Percentiles rank a stretch among this genome's conserved stretches.
phyloP scores from a whole-genome alignment of 305 asterid genomes.

The Solanum hybrid region DNA sequence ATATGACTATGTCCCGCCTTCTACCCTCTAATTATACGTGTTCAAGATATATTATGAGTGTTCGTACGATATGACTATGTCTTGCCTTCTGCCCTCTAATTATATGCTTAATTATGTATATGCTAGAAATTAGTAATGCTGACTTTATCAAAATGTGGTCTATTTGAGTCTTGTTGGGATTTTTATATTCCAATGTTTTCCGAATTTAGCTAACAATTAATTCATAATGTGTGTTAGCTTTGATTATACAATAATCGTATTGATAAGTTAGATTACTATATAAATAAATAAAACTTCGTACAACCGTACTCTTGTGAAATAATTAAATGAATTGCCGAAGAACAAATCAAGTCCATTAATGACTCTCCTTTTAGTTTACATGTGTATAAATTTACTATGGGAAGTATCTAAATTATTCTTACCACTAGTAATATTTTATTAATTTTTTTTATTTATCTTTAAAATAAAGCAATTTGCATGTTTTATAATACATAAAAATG shows the following conservation, averaged over 20 bases:
- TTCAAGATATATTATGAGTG: background rate
- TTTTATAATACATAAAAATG: background rate
- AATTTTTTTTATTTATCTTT: background rate
- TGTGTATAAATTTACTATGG: background rate
- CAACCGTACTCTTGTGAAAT: background rate
- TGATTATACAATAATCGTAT: background rate
- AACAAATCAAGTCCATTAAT: background rate
- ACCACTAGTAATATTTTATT: background rate
- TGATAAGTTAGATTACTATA: background rate
- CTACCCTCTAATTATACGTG: background rate
- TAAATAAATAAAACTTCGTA: background rate
- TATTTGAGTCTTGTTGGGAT: background rate
- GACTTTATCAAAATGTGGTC: background rate
- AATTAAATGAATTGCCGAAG: background rate
- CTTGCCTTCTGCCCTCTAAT: background rate
- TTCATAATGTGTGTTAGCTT: background rate
- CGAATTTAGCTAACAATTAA: background rate
- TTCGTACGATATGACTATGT: no score
- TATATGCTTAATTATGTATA: background rate
- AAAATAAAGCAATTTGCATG: background rate
- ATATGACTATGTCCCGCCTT: background rate
- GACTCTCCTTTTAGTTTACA: background rate
- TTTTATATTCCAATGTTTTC: background rate
- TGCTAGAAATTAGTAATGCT: background rate
- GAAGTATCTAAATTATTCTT: background rate